Percentiles rank a stretch among this genome's conserved stretches.
Evolutionary conservation across 768 basidiomycete genomes (phyloP).

Genomic region (Lactarius sp.): DNA sequence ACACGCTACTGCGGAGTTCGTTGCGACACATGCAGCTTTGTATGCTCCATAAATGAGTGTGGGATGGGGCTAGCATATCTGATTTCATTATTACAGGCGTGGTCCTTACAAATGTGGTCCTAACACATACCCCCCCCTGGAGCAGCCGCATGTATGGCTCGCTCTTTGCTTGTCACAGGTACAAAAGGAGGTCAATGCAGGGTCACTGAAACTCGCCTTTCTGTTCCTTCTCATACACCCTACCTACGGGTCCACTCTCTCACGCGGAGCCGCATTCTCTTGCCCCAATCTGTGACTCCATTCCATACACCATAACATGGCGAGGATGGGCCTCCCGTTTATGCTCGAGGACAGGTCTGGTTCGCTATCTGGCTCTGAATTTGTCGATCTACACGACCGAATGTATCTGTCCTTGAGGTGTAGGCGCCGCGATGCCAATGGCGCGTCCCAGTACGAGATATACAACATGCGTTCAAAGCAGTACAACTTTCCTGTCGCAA

Average conservation of each 20-base stretch:
- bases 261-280: neutral
- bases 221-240: neutral
- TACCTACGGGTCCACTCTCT: neutral
- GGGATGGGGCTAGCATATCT: slow-evolving; percentile 10
- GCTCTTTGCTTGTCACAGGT: neutral
- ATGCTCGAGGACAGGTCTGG: slow-evolving; percentile 65
- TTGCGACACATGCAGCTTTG: neutral
- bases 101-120: neutral
- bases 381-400: slow-evolving; percentile 59
- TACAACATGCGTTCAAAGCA: slow-evolving; percentile 33
- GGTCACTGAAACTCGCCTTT: neutral
- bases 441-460: slow-evolving; percentile 46
- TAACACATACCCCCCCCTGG: neutral
- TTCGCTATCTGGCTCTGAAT: slow-evolving; percentile 48
- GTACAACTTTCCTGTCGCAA: slow-evolving; percentile 37
- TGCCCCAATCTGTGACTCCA: slow-evolving; percentile 1
- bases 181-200: slow-evolving; percentile 12
- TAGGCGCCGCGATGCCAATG: slow-evolving; percentile 40
- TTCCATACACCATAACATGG: slow-evolving; percentile 30
- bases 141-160: slow-evolving; percentile 3
- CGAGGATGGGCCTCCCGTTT: slow-evolving; percentile 51
- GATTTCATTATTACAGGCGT: neutral
- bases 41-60: slow-evolving; percentile 14
- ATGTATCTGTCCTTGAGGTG: slow-evolving; percentile 47
- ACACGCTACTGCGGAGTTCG: slow-evolving; percentile 13